Percentiles rank a stretch among this genome's conserved stretches.
Conservation (phyloP, 495 filamentous ascomycete species). For the Annulohypoxylon moriforme region DNA sequence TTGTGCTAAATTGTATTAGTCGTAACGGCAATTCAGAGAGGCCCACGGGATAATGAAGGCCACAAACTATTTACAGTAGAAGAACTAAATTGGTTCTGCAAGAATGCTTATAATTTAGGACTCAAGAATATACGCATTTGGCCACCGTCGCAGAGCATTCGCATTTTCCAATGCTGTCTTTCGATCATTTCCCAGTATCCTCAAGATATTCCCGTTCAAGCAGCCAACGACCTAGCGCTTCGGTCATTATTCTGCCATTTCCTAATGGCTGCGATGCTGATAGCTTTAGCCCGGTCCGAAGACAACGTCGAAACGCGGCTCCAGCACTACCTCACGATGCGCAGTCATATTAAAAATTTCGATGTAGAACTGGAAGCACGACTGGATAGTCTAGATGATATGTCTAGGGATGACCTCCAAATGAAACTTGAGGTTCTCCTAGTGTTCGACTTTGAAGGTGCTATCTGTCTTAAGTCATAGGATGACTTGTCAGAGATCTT, state of each 20-base stretch:
- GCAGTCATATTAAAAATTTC: constrained; percentile 68
- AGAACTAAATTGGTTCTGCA: constrained; percentile 85
- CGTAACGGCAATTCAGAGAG: constrained; percentile 60
- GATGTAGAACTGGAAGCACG: constrained; percentile 54
- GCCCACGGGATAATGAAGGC: constrained; percentile 46
- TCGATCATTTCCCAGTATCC: constrained; percentile 71
- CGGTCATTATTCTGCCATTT: constrained; percentile 76
- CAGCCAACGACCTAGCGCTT: constrained; percentile 62
- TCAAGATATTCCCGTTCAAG: constrained; percentile 55
- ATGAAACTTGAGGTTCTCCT: constrained; percentile 72
- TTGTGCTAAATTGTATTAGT: constrained; percentile 48
- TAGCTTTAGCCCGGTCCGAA: constrained; percentile 72
- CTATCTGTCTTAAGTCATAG: constrained; percentile 73
- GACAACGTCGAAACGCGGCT: constrained; percentile 68
- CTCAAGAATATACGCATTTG: constrained; percentile 69
- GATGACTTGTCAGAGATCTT: constrained; percentile 71
- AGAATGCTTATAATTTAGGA: constrained; percentile 79
- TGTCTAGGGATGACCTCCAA: constrained; percentile 62
- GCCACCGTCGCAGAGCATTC: constrained; percentile 61
- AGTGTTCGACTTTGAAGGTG: constrained; percentile 81
- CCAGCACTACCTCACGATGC: constrained; percentile 69
- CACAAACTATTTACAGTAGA: constrained; percentile 61
- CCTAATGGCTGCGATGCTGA: constrained; percentile 67
- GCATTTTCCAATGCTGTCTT: constrained; percentile 70
- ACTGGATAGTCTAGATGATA: constrained; percentile 55